These are phyloP conservation scores for Solanum microdontum DNA, from an alignment of 257 asterid genomes.

Conservation along the genomic window DNA sequence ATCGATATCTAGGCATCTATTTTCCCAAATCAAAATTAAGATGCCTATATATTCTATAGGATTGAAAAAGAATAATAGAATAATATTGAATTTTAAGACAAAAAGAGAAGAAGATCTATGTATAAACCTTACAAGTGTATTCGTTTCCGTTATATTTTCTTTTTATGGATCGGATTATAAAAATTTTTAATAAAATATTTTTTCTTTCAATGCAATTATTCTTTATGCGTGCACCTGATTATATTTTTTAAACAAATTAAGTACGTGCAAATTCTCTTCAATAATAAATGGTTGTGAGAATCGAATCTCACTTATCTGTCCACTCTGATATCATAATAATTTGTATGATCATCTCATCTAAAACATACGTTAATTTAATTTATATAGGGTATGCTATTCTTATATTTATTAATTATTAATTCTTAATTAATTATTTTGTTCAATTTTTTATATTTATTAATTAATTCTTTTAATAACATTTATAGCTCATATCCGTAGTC, in stretches of 20 bases:
- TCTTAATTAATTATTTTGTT: too few relatives aligned
- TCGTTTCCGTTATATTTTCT: too few relatives aligned
- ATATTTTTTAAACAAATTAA: not conserved
- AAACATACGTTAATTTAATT: too few relatives aligned
- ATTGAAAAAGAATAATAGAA: not conserved
- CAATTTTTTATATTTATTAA: too few relatives aligned
- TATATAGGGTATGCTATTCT: too few relatives aligned
- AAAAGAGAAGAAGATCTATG: not conserved
- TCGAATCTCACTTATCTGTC: not conserved
- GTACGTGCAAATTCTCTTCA: not conserved
- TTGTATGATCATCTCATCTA: not conserved
- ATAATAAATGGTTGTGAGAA: not conserved
- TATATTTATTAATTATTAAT: too few relatives aligned
- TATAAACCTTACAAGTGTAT: not conserved
- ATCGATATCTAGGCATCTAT: not conserved
- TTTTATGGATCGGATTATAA: not conserved
- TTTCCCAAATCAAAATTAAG: not conserved
- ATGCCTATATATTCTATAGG: not conserved
- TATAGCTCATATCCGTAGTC: too few relatives aligned
- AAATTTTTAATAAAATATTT: not conserved
- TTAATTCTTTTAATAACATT: too few relatives aligned
- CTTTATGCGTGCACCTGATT: not conserved
- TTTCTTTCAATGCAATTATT: not conserved
- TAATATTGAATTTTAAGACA: not conserved
- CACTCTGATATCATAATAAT: not conserved